Evolutionary conservation across 768 basidiomycete genomes (phyloP), one percentile per base, ranked within the genome.

Genomic region (Strobilomyces echinocephalus): DNA sequence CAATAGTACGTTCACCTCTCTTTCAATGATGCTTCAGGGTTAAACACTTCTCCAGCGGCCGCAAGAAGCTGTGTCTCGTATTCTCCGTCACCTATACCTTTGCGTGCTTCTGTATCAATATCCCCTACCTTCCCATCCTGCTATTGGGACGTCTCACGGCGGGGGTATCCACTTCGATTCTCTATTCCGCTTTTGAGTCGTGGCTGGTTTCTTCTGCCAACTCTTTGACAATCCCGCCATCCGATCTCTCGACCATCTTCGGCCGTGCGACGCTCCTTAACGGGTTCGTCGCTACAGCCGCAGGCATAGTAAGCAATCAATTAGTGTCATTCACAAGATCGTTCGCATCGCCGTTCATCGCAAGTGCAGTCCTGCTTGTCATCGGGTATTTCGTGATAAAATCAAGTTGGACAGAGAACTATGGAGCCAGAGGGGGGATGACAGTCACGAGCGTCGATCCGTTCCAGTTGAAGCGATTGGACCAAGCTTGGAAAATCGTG

Each of bases 141-240:
- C 66, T 88, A 39, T 4, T 80, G 2, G 88, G 84, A 1, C 80
- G 88, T 28, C 63, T 87, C 15, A 73, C 85, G 6, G 88, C 84
- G 2, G 88, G 88, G 1, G 64, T 86, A 38, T 85, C 87, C 1
- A 88, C 87, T 0, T 83, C 87, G 18, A 88, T 88, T 57, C 78
- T 88, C 33, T 88, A 82, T 70, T 85, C 84, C 12, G 82, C 79
- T 8, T 88, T 89, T 59, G 87, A 90, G 60, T 82, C 86, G 21
- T 90, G 88, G 88, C 72, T 90, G 44, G 76, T 89, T 43, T 83
- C 85, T 4, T 76, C 85, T 1, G 73, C 83, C 15, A 78, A 78
- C 21, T 68, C 76, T 12, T 60, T 78, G 9, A 72, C 76, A 1
- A 72, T 89, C 8, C 72, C 81, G 1, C 74, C 79, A 8, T 67